phyloP scores from a whole-genome alignment of 176 grass and related monocot genomes.

The Aechmea fasciata region DNA sequence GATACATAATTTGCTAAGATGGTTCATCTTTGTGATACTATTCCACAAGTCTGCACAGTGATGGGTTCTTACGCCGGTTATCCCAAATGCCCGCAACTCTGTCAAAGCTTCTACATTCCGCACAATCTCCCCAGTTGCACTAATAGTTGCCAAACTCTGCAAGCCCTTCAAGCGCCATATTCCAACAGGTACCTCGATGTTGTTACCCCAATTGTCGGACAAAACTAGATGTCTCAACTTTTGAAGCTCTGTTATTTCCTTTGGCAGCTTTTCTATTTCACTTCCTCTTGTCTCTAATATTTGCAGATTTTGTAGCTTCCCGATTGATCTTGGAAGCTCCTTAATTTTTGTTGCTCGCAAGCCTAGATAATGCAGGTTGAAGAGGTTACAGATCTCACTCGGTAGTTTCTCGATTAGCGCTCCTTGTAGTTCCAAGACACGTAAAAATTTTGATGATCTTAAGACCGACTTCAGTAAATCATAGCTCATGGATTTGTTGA shows the following conservation, averaged over 20 bases:
- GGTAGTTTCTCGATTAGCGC: slow-evolving; percentile 24
- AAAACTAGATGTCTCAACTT: slow-evolving; percentile 18
- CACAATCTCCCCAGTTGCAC: too few relatives aligned
- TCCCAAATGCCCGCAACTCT: too few relatives aligned
- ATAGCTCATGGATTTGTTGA: slow-evolving; percentile 21
- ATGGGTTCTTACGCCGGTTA: too few relatives aligned
- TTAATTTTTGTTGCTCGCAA: slow-evolving; percentile 23
- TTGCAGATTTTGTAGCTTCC: slow-evolving; percentile 28
- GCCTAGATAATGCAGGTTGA: slow-evolving; percentile 32
- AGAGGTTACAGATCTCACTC: slow-evolving; percentile 26
- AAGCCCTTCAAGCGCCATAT: too few relatives aligned
- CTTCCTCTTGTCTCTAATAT: slow-evolving; percentile 18
- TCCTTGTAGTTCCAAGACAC: slow-evolving; percentile 28
- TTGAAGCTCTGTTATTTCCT: slow-evolving; percentile 22
- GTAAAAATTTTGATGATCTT: slow-evolving; percentile 18
- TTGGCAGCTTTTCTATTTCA: slow-evolving; percentile 19
- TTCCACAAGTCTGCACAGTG: too few relatives aligned
- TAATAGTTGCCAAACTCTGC: not conserved
- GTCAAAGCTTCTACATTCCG: too few relatives aligned
- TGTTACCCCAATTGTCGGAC: not conserved
- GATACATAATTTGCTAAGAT: too few relatives aligned
- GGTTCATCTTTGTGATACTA: too few relatives aligned
- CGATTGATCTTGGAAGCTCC: slow-evolving; percentile 18
- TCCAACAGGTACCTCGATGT: not conserved
- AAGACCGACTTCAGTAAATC: slow-evolving; percentile 17